Evolutionary conservation across 2,329 filamentous ascomycete species (phyloP), one percentile per base, ranked within the genome.

Genomic region (Xylariaceae sp.): DNA sequence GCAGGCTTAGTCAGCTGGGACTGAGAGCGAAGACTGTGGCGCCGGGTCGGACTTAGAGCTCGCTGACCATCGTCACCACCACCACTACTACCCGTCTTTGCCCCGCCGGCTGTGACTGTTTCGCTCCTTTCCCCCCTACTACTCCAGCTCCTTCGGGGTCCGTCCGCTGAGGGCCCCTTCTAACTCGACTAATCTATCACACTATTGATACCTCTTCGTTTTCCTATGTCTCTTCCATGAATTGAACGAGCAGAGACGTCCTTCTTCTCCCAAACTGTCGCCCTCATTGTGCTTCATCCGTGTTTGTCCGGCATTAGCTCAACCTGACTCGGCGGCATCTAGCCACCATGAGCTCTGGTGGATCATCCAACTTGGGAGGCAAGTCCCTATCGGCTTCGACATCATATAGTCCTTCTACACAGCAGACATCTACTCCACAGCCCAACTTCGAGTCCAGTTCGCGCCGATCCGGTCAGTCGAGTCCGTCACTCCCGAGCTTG

Each of bases 381-480:
- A 84, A 84, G 74, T 77, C 80, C 70, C 76, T 80, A 60, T 73
- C 80, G 44, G 60, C 74, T 48, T 65, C 76, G 35, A 66, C 74
- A 33, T 75, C 72, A 42, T 73, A 78, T 59, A 70, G 73, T 10
- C 67, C 75, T 23, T 67, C 73, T 13, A 66, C 72, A 4, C 74
- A 77, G 59, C 65, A 75, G 32, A 68, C 76, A 24, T 72, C 74
- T n/a, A 63, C 76, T 29, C 71, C 75, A 5, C 68, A 77, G 50
- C 51, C 64, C 2, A 76, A 67, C 68, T 79, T 81, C 68, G 81
- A 83, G 50, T 74, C 75, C 15, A 73, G 48, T 43, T 58, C 70
- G 55, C 80, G 81, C 23, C 80, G 81, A 39, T 73, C 76, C 20
- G 71, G 71, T 35, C 72, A 73, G 56, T 68, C 68, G 41, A 71